Conservation (phyloP, 1,284 basidiomycete genomes). For the Apiotrichum sp. region DNA sequence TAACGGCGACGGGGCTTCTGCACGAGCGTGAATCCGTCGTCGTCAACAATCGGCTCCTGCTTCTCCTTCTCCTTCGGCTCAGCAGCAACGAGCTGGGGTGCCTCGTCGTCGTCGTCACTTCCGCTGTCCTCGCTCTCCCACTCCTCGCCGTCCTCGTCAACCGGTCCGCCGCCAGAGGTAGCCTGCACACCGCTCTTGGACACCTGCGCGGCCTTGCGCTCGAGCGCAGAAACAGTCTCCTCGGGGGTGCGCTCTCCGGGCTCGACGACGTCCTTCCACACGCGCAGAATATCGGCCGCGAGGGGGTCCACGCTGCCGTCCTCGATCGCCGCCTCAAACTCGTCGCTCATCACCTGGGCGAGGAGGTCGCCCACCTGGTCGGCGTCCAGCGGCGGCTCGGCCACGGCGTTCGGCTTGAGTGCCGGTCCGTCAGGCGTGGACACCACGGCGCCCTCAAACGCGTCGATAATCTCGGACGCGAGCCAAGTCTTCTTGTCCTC, state of each 20-base stretch:
- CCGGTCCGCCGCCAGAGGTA: slow-evolving; percentile 19
- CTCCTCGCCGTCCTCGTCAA: slow-evolving; percentile 51
- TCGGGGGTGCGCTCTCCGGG: slow-evolving; percentile 49
- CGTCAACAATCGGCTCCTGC: slow-evolving; percentile 67
- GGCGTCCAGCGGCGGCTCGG: slow-evolving; percentile 56
- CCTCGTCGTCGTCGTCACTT: slow-evolving; percentile 48
- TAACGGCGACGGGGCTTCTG: slow-evolving; percentile 52
- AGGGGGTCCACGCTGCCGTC: slow-evolving; percentile 69
- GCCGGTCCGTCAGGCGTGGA: slow-evolving; percentile 10
- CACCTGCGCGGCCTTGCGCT: slow-evolving; percentile 55
- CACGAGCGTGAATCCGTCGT: slow-evolving; percentile 80
- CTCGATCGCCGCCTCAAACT: slow-evolving; percentile 73
- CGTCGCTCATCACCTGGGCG: slow-evolving; percentile 66
- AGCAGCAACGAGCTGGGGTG: slow-evolving; percentile 53
- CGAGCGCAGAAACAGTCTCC: slow-evolving; percentile 56
- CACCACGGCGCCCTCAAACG: slow-evolving; percentile 56
- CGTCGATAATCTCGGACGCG: slow-evolving; percentile 71
- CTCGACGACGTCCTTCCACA: slow-evolving; percentile 56
- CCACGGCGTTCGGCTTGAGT: slow-evolving; percentile 24
- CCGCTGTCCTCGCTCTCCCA: slow-evolving; percentile 50
- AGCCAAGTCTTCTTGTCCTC: slow-evolving; percentile 72
- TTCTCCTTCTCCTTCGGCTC: slow-evolving; percentile 19
- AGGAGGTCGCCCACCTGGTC: slow-evolving; percentile 71
- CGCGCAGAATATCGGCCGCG: slow-evolving; percentile 60
- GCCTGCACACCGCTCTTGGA: slow-evolving; percentile 29